phyloP scores from a whole-genome alignment of 176 grass and related monocot genomes.

The Oryza rufipogon region DNA sequence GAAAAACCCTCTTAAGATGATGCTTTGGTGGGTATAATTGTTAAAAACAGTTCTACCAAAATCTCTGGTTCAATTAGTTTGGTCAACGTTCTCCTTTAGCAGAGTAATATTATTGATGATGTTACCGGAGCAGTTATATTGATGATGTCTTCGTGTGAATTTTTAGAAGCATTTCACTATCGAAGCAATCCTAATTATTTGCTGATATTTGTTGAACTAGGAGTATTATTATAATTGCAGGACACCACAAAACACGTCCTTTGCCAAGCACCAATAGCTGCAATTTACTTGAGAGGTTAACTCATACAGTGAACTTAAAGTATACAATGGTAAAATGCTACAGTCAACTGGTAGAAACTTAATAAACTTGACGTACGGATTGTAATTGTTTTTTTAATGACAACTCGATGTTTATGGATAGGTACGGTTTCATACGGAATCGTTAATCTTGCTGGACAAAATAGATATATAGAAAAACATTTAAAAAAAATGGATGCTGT shows the following conservation, averaged over 20 bases:
- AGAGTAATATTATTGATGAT: neutral
- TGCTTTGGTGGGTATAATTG: no score
- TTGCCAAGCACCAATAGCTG: neutral
- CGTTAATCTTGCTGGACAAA: conserved; percentile 5
- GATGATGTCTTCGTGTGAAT: neutral
- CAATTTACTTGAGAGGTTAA: neutral
- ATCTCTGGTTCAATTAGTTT: neutral
- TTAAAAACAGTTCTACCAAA: neutral
- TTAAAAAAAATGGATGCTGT: neutral
- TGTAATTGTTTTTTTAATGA: neutral
- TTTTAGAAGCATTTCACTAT: neutral
- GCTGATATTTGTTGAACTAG: neutral
- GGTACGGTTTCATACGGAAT: neutral
- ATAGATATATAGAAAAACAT: neutral
- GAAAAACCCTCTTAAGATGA: no score
- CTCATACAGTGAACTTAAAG: neutral
- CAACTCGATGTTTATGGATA: neutral
- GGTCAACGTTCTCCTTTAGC: neutral
- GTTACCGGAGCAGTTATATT: neutral
- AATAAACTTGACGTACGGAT: neutral
- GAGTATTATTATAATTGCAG: neutral
- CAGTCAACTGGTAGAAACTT: neutral
- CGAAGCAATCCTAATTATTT: neutral
- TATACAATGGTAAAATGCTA: neutral
- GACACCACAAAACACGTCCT: no score